phyloP scores from a whole-genome alignment of 2,329 filamentous ascomycete species.

The Seiridium unicorne region DNA sequence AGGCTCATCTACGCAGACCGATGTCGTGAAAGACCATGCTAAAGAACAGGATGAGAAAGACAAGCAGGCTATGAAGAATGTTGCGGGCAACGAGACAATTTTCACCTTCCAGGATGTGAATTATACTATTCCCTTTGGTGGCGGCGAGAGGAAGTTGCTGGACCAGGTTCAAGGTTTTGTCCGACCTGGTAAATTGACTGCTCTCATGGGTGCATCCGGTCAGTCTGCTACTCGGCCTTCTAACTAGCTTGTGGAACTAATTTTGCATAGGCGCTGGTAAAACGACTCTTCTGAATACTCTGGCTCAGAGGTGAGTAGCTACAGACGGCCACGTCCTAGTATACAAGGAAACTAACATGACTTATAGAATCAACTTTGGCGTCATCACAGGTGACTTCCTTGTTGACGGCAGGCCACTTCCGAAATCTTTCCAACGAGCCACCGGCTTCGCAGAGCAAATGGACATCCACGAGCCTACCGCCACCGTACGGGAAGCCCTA shows the following conservation, averaged over 20 bases:
- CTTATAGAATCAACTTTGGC: constrained; percentile 67
- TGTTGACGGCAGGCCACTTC: constrained; percentile 71
- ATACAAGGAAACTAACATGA: no score
- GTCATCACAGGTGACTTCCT: constrained; percentile 75
- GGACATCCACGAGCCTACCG: constrained; percentile 65
- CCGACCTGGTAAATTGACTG: constrained; percentile 76
- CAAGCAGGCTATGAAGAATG: constrained; percentile 37
- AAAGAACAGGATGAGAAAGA: constrained; percentile 19
- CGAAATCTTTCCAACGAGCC: constrained; percentile 75
- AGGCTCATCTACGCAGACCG: constrained; percentile 43
- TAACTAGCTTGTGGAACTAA: no score
- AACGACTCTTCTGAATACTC: constrained; percentile 21
- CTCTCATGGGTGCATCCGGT: constrained; percentile 65
- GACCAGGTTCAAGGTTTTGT: constrained; percentile 82
- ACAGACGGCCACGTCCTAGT: no score
- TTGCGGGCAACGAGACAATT: constrained; percentile 61
- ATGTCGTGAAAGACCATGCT: constrained; percentile 13
- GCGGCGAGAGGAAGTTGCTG: constrained; percentile 65
- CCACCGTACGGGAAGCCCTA: constrained; percentile 65
- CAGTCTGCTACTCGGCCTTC: no score
- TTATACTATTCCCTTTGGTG: constrained; percentile 54
- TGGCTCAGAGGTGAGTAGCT: constrained; percentile 19
- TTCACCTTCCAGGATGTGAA: constrained; percentile 53
- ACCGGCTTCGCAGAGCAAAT: constrained; percentile 69
- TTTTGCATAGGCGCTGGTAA: constrained; percentile 23